A percentile compares a stretch with the other conserved stretches of the same genome.
phyloP scores from a whole-genome alignment of 1,139 yeast genomes.

The Yamadazyma membranifaciens region DNA sequence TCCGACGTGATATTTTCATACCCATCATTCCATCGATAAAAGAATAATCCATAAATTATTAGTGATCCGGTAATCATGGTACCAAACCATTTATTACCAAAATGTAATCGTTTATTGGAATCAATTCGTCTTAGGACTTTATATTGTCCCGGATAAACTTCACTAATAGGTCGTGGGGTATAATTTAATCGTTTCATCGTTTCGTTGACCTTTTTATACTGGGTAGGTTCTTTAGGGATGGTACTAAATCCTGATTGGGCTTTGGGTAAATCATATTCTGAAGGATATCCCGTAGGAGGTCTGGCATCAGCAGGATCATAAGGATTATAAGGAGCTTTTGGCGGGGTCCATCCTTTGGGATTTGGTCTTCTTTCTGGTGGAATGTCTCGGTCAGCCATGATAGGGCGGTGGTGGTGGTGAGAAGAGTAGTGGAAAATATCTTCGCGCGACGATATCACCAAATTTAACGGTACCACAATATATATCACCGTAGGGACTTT shows the following conservation, averaged over 20 bases:
- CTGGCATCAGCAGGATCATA: slow-evolving; percentile 75
- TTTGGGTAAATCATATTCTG: slow-evolving; percentile 63
- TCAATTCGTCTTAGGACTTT: slow-evolving; percentile 66
- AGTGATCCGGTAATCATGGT: slow-evolving; percentile 46
- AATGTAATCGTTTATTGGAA: slow-evolving; percentile 52
- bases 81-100: slow-evolving; percentile 55
- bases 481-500: too few species aligned
- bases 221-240: slow-evolving; percentile 67
- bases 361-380: slow-evolving; percentile 62
- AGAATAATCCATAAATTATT: slow-evolving; percentile 60
- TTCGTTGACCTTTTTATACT: slow-evolving; percentile 66
- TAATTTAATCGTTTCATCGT: slow-evolving; percentile 73
- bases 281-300: slow-evolving; percentile 84
- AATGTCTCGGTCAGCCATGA: slow-evolving; percentile 9
- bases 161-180: slow-evolving; percentile 76
- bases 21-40: slow-evolving; percentile 84
- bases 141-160: slow-evolving; percentile 75
- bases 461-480: neutral
- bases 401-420: neutral
- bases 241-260: slow-evolving; percentile 56
- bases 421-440: neutral
- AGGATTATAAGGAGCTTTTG: slow-evolving; percentile 82
- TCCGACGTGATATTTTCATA: slow-evolving; percentile 72
- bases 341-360: slow-evolving; percentile 81
- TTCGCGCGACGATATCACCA: neutral